phyloP scores from a whole-genome alignment of 352 stramenopile genomes.

The Phytophthora ramorum region DNA sequence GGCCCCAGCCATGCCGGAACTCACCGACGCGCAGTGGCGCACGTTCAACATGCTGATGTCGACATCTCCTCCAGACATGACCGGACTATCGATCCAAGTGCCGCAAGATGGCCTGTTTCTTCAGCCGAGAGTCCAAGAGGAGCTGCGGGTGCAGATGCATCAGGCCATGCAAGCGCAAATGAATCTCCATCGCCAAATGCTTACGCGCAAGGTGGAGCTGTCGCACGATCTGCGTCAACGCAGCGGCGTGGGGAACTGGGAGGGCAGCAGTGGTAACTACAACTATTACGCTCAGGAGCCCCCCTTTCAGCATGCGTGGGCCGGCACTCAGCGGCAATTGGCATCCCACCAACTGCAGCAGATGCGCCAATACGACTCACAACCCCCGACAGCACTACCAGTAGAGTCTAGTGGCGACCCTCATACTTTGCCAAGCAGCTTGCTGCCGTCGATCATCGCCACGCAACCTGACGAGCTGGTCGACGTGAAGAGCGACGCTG shows the following conservation, averaged over 20 bases:
- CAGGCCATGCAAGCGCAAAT: slow-evolving; percentile 84
- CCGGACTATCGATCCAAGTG: slow-evolving; percentile 14
- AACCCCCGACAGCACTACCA: background rate
- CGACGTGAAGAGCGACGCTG: slow-evolving; percentile 25
- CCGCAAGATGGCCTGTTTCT: background rate
- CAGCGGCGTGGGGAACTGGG: background rate
- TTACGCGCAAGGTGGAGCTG: slow-evolving; percentile 78
- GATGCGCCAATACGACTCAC: background rate
- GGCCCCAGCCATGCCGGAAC: slow-evolving; percentile 24
- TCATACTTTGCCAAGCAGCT: background rate
- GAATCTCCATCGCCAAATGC: slow-evolving; percentile 83
- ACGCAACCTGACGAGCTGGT: background rate
- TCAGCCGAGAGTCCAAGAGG: slow-evolving; percentile 15
- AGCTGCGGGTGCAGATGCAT: slow-evolving; percentile 79
- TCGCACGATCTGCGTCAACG: slow-evolving; percentile 42
- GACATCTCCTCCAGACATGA: slow-evolving; percentile 36
- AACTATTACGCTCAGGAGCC: slow-evolving; percentile 4
- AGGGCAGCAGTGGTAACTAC: background rate
- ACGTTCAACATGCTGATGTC: slow-evolving; percentile 70
- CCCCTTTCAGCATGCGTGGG: slow-evolving; percentile 5
- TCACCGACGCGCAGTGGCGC: slow-evolving; percentile 71
- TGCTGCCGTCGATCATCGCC: slow-evolving; percentile 11
- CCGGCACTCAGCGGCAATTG: slow-evolving; percentile 15
- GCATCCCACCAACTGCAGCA: slow-evolving; percentile 7
- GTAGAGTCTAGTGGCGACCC: background rate